Evolutionary conservation across 2,329 filamentous ascomycete genomes (phyloP).

Genomic region (Dactylella cylindrospora): DNA sequence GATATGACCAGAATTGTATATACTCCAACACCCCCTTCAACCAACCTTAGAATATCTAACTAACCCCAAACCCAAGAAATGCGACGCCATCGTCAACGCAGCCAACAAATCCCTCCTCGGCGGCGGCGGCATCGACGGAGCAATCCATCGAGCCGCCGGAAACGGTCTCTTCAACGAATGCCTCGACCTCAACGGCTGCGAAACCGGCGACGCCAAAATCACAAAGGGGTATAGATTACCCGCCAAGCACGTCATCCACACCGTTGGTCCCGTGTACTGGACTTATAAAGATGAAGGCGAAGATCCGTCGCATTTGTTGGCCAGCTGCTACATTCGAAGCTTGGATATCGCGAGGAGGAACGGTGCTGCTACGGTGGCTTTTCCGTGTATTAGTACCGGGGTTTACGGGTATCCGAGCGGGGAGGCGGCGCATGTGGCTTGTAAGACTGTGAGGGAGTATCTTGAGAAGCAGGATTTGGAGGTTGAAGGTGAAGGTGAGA

Average conservation of each 20-base stretch:
- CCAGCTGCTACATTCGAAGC: conserved; percentile 68
- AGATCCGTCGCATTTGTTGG: conserved; percentile 54
- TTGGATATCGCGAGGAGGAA: conserved; percentile 71
- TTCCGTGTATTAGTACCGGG: conserved; percentile 82
- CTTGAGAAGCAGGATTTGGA: conserved; percentile 50
- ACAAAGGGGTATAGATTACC: conserved; percentile 76
- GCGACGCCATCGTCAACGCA: conserved; percentile 68
- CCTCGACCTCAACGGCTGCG: conserved; percentile 68
- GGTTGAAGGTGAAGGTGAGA: conserved; percentile 52
- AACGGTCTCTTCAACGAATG: conserved; percentile 69
- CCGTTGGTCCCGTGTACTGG: conserved; percentile 79
- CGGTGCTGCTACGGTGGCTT: conserved; percentile 71
- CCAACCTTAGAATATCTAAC: background rate
- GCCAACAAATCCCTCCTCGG: conserved; percentile 77
- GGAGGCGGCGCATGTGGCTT: conserved; percentile 72
- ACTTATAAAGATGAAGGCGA: conserved; percentile 51
- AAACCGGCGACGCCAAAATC: conserved; percentile 78
- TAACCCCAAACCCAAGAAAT: background rate
- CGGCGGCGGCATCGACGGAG: conserved; percentile 86
- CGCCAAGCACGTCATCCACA: conserved; percentile 78
- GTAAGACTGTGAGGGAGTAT: conserved; percentile 61
- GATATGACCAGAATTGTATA: conserved; percentile 31
- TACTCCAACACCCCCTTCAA: background rate
- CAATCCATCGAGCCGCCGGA: conserved; percentile 84
- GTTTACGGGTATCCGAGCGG: conserved; percentile 81